Base-by-base conservation (phyloP, 2,329 filamentous ascomycete species). In the Aspergillus neotritici region DNA sequence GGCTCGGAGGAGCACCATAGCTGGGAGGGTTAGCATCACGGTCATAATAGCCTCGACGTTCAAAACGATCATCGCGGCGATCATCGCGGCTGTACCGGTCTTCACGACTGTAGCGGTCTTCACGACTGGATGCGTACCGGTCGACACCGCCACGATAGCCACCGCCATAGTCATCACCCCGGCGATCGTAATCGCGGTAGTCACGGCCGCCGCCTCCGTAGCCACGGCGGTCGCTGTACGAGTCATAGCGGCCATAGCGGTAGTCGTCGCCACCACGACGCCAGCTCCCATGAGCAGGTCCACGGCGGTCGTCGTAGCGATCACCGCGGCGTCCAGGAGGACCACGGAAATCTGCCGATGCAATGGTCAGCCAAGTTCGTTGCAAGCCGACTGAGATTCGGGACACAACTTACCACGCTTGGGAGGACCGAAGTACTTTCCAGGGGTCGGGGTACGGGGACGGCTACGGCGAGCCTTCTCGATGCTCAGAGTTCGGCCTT, bases 371-470 rank as follows among this genome's bases (percentile, higher is more conserved):
- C 30, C 16, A 9, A 31, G 7, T 14, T 10, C n/a, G 10, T 30
- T 31, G 11, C 9, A 29, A 34, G 25, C 5, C 12, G 31, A 33
- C 9, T 28, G 13, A 8, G 15, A 13, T 32, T 4, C 11, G 12
- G 37, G 28, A 7, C 8, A 15, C 31, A 35, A 73, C 85, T 75
- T 74, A 93, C 90, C 90, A 77, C 93, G 81, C 83, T 98, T 98
- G 52, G 93, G 93, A 50, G 93, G 93, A 40, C 93, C 93, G 64
- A 96, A 97, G 79, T 98, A 98, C 75, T 97, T 97, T 73, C 93
- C 93, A 37, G 93, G 93, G 44, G 93, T 98, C 30, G 93, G 93
- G 45, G 91, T 97, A 63, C 93, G 87, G 59, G 93, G 93, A 55
- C 89, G 86, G 65, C 87, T 87, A 69, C 93, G 89, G 61, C 93